phyloP scores from a whole-genome alignment of 2,329 filamentous ascomycete species.

The Metarhizium rileyi region DNA sequence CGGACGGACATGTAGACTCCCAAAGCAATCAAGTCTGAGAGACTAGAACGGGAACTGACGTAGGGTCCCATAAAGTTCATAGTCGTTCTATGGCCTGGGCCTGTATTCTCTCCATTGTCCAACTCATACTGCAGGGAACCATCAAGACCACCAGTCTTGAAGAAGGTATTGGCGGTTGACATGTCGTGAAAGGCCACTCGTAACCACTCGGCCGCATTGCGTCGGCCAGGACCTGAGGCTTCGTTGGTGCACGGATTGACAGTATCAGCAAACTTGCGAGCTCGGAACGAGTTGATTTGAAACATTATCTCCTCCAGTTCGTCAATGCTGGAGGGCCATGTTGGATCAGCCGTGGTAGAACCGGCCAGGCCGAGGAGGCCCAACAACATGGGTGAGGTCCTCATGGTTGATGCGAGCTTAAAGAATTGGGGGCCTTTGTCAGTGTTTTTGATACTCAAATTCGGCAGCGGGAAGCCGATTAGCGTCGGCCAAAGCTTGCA shows the following conservation, averaged over 20 bases:
- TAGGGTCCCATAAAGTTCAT: slow-evolving; percentile 44
- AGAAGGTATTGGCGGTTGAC: slow-evolving; percentile 40
- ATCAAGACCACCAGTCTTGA: slow-evolving; percentile 44
- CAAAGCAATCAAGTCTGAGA: slow-evolving; percentile 49
- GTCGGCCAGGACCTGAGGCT: slow-evolving; percentile 41
- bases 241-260: slow-evolving; percentile 48
- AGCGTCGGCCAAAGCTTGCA: background rate
- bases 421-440: background rate
- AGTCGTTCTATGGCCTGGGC: slow-evolving; percentile 43
- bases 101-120: slow-evolving; percentile 43
- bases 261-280: slow-evolving; percentile 44
- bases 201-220: slow-evolving; percentile 53
- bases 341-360: slow-evolving; percentile 35
- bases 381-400: slow-evolving; percentile 16
- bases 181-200: slow-evolving; percentile 54
- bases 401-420: slow-evolving; percentile 11
- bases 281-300: slow-evolving; percentile 43
- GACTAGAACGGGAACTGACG: slow-evolving; percentile 38
- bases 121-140: slow-evolving; percentile 52
- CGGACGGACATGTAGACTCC: slow-evolving; percentile 49
- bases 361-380: slow-evolving; percentile 27
- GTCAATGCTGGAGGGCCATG: slow-evolving; percentile 50
- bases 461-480: background rate
- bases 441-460: background rate
- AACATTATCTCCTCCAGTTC: slow-evolving; percentile 57